A percentile compares a stretch with the other conserved stretches of the same genome.
These are phyloP conservation scores for Ilex asprella DNA, from an alignment of 257 asterid species.

Conservation along the genomic window DNA sequence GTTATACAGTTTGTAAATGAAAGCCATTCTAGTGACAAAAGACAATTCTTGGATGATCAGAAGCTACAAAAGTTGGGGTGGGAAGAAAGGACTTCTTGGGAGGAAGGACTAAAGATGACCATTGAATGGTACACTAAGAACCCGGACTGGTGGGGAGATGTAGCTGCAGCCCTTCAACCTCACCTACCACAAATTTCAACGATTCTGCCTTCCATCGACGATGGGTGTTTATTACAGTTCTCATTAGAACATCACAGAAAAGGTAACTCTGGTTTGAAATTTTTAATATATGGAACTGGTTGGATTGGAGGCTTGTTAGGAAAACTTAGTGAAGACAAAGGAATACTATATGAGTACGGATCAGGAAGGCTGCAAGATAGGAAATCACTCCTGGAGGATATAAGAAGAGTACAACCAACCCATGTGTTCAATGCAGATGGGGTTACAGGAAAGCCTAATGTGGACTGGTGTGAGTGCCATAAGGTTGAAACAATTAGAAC, in stretches of 20 bases:
- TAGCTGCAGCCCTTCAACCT: conserved; percentile 15
- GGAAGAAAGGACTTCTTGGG: conserved; percentile 20
- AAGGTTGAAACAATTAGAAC: too few species aligned
- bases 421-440: too few species aligned
- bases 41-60: conserved; percentile 5
- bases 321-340: too few species aligned
- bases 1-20: conserved; percentile 13
- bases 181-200: conserved; percentile 3
- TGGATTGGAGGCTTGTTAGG: conserved; percentile 4
- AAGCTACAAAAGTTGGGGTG: conserved; percentile 18
- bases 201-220: not conserved
- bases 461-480: too few species aligned
- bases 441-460: too few species aligned
- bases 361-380: too few species aligned
- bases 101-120: conserved; percentile 18
- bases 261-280: not conserved
- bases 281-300: conserved; percentile 9
- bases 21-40: conserved; percentile 11
- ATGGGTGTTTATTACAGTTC: too few species aligned
- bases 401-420: too few species aligned
- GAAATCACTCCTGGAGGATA: too few species aligned
- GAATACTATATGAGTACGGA: too few species aligned
- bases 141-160: conserved; percentile 25
- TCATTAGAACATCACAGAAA: too few species aligned
- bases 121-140: conserved; percentile 17